Conservation (phyloP, 805 yeast genomes). For the Candida xyloterini region DNA sequence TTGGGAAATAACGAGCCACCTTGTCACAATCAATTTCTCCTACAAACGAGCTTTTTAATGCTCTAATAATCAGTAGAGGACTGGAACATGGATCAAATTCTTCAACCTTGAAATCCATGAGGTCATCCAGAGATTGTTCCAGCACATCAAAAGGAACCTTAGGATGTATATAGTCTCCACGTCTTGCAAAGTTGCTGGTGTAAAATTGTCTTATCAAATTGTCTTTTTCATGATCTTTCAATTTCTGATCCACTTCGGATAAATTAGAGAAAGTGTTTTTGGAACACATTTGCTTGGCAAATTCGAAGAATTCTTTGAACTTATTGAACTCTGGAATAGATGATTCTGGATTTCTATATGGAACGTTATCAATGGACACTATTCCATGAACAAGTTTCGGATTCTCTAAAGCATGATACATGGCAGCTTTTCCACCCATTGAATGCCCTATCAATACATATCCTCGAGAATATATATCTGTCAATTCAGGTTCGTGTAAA, state of each 20-base stretch:
- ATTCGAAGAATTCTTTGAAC: slow-evolving; percentile 26
- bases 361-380: slow-evolving; percentile 80
- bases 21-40: slow-evolving; percentile 21
- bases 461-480: slow-evolving; percentile 33
- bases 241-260: slow-evolving; percentile 54
- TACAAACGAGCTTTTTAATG: slow-evolving; percentile 52
- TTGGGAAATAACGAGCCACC: slow-evolving; percentile 48
- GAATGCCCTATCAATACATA: slow-evolving; percentile 69
- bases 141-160: slow-evolving; percentile 68
- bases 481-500: slow-evolving; percentile 11
- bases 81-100: slow-evolving; percentile 35
- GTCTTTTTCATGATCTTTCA: slow-evolving; percentile 60
- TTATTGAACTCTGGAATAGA: slow-evolving; percentile 29
- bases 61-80: slow-evolving; percentile 76
- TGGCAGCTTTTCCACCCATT: slow-evolving; percentile 92
- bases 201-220: slow-evolving; percentile 67
- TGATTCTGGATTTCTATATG: slow-evolving; percentile 49
- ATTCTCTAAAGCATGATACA: slow-evolving; percentile 71
- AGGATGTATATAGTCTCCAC: slow-evolving; percentile 13
- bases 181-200: slow-evolving; percentile 58
- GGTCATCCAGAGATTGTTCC: slow-evolving; percentile 55
- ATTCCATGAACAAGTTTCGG: slow-evolving; percentile 58
- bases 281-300: slow-evolving; percentile 8
- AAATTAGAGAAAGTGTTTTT: slow-evolving; percentile 8
- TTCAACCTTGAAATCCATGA: slow-evolving; percentile 53